Evolutionary conservation across 2,329 filamentous ascomycete species (phyloP), one percentile per base, ranked within the genome.

Genomic region (Claviceps purpurea): DNA sequence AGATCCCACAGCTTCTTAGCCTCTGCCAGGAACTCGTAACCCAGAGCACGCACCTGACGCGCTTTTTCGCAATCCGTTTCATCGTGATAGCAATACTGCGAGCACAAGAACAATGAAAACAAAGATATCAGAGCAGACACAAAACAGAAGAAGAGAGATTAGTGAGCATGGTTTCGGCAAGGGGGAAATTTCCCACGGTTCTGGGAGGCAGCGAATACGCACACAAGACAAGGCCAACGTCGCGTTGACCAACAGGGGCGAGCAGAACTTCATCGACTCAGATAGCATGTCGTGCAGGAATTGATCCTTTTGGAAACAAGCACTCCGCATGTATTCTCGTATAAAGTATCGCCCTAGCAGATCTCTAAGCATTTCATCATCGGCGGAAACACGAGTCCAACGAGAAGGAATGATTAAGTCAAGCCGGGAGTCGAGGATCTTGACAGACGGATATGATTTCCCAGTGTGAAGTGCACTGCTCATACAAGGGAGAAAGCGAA

Each of bases 1-100:
- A 62, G 52, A 11, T 68, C 61, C 59, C 64, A 62, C 7, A 68
- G 57, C 10, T 62, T 58, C 10, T 58, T 60, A 4, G 65, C 61
- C 55, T 68, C 64, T 1, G 64, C 60, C 8, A 64, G 50, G n/a
- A 67, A 65, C 7, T 58, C 57, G 42, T 66, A 66, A 0, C 55
- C 57, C 1, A 63, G 52, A 6, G 56, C 64, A 13, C 59, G 47
- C 3, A 63, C 59, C 13, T 58, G 60, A 60, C 61, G 63, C 43
- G 57, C 60, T 20, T 62, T 57, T 37, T 57, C 58, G 3, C 62
- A 59, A 5, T 58, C 54, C 11, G n/a, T 3, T 24, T 11, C 14
- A 24, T 40, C 47, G 18, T 18, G 37, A 40, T 39, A 30, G 47
- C 47, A 40, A 20, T 40, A 49, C 47, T 49, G 42, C 22, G 22